Evolutionary conservation across 2,329 filamentous ascomycete genomes (phyloP), one percentile per base, ranked within the genome.

Genomic region (Bipolaris gigantea): DNA sequence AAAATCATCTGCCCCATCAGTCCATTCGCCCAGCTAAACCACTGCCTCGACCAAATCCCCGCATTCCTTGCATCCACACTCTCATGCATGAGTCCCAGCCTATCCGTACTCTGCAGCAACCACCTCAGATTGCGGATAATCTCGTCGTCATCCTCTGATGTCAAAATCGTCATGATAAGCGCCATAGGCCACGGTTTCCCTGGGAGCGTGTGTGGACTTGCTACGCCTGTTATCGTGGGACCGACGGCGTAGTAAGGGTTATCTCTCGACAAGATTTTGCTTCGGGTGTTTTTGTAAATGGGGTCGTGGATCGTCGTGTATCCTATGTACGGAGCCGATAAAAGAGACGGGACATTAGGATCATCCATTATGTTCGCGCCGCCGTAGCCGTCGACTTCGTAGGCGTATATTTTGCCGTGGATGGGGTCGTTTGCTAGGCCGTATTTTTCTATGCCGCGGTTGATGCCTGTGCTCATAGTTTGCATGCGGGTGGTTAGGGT

Each of bases 341-440:
- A 77, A 1, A 89, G 77, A 15, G 83, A 86, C 0, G 87, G 87
- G 38, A 89, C 81, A 59, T 89, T 89, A 9, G 87, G 85, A 51
- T 89, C 87, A 64, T 89, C 87, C 86, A 89, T 89, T 16, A 86
- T 74, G 59, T 85, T 87, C 41, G 73, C 67, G 11, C 60, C 62
- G 35, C 73, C 73, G 60, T 76, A 79, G 13, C 78, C 78, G 56
- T 81, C 79, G 40, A 81, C 69, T 61, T 81, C 79, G 60, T 75
- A 81, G 9, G 79, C 78, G 62, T 76, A 81, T 33, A 81, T 69
- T 9, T 57, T 59, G 40, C 76, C 76, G 48, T 72, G 65, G 1
- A 59, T 62, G 0, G 69, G 52, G 6, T 71, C 68, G 7, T 61
- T 45, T 3, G 78, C 69, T 11, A 79, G 71, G 40, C 69, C 79